These are phyloP conservation scores for Cercospora sesami DNA, from an alignment of 2,329 filamentous ascomycete species.

Conservation along the genomic window DNA sequence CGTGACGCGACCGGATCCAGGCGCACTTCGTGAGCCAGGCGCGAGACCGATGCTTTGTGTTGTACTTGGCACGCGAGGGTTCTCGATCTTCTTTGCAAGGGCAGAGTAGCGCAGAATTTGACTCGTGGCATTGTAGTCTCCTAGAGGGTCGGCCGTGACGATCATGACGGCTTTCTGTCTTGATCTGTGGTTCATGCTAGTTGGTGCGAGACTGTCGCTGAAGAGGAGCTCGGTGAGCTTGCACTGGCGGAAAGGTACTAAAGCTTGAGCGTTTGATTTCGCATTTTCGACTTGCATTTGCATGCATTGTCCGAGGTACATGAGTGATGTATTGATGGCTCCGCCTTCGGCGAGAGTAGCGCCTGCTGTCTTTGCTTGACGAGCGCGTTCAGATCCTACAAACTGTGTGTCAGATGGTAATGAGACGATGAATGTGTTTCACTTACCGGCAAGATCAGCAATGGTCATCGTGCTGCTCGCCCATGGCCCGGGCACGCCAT, in stretches of 20 bases:
- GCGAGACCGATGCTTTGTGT: conserved; percentile 64
- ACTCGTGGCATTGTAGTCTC: conserved; percentile 94
- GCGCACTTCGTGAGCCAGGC: conserved; percentile 21
- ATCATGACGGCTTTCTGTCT: conserved; percentile 94
- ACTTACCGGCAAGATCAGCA: conserved; percentile 78
- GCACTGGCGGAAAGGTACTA: conserved; percentile 70
- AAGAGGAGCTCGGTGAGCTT: conserved; percentile 56
- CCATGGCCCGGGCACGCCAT: conserved; percentile 62
- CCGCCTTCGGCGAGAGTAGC: conserved; percentile 91
- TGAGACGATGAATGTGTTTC: not conserved
- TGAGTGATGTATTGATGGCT: conserved; percentile 97
- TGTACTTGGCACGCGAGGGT: conserved; percentile 82
- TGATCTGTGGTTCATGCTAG: conserved; percentile 54
- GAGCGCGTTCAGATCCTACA: conserved; percentile 76
- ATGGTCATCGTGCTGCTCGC: conserved; percentile 77
- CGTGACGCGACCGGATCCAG: conserved; percentile 41
- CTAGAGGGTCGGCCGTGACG: conserved; percentile 86
- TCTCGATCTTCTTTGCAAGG: conserved; percentile 86
- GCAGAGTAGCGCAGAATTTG: conserved; percentile 95
- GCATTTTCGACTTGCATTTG: conserved; percentile 87
- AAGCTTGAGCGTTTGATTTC: conserved; percentile 56
- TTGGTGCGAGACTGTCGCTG: conserved; percentile 51
- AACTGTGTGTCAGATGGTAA: conserved; percentile 25
- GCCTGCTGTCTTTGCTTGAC: conserved; percentile 90
- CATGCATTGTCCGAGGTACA: conserved; percentile 96